Evolutionary conservation across 2,329 filamentous ascomycete species (phyloP).

Genomic region (Pyrenophora teres): DNA sequence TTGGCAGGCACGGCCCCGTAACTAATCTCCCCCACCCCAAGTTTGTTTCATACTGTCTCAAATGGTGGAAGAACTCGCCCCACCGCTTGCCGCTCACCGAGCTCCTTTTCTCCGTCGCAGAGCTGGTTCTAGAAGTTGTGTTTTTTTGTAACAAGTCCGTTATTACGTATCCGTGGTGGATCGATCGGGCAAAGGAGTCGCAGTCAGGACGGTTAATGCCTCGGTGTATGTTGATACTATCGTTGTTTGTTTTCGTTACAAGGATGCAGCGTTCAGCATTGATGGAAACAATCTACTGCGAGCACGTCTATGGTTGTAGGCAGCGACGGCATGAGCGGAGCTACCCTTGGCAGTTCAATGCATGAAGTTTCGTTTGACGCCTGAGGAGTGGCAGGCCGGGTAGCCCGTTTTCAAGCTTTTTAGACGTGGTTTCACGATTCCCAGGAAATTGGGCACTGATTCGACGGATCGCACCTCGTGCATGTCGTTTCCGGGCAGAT

Average conservation of each 20-base stretch:
- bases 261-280: too few species aligned
- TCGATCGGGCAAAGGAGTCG: background rate
- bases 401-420: conserved; percentile 15
- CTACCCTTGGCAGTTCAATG: conserved; percentile 12
- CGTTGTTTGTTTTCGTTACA: too few species aligned
- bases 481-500: conserved; percentile 20
- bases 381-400: conserved; percentile 10
- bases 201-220: too few species aligned
- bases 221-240: too few species aligned
- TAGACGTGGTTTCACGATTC: conserved; percentile 26
- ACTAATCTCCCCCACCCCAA: conserved; percentile 24
- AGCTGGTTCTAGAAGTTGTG: conserved; percentile 14
- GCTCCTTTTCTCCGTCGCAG: conserved; percentile 7
- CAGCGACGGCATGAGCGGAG: conserved; percentile 6
- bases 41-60: conserved; percentile 23
- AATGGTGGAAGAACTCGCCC: conserved; percentile 22
- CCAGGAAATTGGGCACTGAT: conserved; percentile 19
- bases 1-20: conserved; percentile 18
- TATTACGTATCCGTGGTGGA: conserved; percentile 4
- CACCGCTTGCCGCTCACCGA: conserved; percentile 13
- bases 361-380: conserved; percentile 38
- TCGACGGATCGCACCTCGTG: conserved; percentile 17
- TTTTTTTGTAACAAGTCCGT: conserved; percentile 3
- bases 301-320: conserved; percentile 1
- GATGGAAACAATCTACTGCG: conserved; percentile 1